phyloP scores from a whole-genome alignment of 352 stramenopile genomes.

The Pythium pyrilobum region DNA sequence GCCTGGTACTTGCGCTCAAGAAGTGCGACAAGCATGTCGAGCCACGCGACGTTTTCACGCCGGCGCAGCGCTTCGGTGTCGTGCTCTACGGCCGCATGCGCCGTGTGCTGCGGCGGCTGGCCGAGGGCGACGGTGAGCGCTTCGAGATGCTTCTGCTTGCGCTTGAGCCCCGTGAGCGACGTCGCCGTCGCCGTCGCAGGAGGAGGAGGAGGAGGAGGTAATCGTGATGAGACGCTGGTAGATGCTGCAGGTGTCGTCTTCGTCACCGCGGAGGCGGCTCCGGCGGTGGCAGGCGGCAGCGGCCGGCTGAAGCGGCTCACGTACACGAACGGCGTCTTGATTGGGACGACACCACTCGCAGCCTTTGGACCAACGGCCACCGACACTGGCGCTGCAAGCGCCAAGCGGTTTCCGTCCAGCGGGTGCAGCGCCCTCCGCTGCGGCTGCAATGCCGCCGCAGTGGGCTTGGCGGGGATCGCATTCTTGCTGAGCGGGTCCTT shows the following conservation, averaged over 20 bases:
- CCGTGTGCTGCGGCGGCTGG: background rate
- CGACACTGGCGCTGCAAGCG: background rate
- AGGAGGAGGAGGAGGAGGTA: background rate
- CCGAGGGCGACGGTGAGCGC: background rate
- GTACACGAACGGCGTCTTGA: slow-evolving; percentile 11
- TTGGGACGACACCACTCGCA: background rate
- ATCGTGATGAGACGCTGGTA: too few species aligned
- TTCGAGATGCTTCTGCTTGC: slow-evolving; percentile 11
- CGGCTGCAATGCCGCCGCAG: background rate
- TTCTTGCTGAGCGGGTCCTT: background rate
- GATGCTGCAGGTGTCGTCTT: background rate
- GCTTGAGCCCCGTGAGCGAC: slow-evolving; percentile 15
- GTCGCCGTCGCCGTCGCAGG: background rate
- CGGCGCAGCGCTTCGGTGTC: background rate
- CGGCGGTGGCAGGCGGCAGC: background rate
- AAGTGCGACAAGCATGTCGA: slow-evolving; percentile 77
- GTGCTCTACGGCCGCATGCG: background rate
- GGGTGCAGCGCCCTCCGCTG: slow-evolving; percentile 10
- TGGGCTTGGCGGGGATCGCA: background rate
- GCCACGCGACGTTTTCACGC: slow-evolving; percentile 72
- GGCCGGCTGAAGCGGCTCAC: slow-evolving; percentile 11
- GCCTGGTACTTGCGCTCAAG: slow-evolving; percentile 57
- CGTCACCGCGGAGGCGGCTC: background rate
- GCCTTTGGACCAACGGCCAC: background rate
- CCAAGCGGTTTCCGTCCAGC: slow-evolving; percentile 11